These are phyloP conservation scores for Salvia sclarea DNA, from an alignment of 305 asterid genomes.

Conservation along the genomic window DNA sequence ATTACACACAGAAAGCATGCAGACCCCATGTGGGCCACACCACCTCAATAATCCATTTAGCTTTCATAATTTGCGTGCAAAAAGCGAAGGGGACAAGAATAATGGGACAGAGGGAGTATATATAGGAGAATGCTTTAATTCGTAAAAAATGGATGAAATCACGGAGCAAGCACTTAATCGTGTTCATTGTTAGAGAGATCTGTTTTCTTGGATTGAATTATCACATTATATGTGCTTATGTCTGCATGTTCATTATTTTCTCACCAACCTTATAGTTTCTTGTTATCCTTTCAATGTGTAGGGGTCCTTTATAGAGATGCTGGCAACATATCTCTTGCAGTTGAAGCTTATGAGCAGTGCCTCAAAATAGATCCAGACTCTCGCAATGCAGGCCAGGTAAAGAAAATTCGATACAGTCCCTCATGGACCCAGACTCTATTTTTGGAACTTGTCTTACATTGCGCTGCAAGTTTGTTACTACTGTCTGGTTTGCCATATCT, in stretches of 20 bases:
- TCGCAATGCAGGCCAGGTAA: slow-evolving; percentile 99
- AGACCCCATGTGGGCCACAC: no score
- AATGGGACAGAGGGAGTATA: no score
- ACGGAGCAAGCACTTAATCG: neutral
- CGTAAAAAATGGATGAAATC: neutral
- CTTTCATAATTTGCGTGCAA: no score
- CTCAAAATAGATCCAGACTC: slow-evolving; percentile 98
- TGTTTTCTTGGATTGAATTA: slow-evolving; percentile 4
- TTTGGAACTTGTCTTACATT: slow-evolving; percentile 15
- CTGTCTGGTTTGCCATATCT: slow-evolving; percentile 8
- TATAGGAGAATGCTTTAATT: slow-evolving; percentile 4
- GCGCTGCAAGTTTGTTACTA: slow-evolving; percentile 5
- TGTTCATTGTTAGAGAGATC: neutral
- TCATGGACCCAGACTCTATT: slow-evolving; percentile 11
- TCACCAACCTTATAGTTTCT: slow-evolving; percentile 13
- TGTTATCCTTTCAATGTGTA: slow-evolving; percentile 38
- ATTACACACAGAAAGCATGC: no score
- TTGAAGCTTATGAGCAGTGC: slow-evolving; percentile 99
- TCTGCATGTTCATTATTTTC: slow-evolving; percentile 3
- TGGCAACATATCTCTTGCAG: slow-evolving; percentile 89
- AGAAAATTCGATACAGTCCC: neutral
- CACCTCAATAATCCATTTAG: no score
- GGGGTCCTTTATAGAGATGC: slow-evolving; percentile 99
- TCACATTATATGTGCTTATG: neutral
- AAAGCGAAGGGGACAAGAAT: no score